Conservation (phyloP, 164 flowering plant genomes). For the Liquidambar formosana region DNA sequence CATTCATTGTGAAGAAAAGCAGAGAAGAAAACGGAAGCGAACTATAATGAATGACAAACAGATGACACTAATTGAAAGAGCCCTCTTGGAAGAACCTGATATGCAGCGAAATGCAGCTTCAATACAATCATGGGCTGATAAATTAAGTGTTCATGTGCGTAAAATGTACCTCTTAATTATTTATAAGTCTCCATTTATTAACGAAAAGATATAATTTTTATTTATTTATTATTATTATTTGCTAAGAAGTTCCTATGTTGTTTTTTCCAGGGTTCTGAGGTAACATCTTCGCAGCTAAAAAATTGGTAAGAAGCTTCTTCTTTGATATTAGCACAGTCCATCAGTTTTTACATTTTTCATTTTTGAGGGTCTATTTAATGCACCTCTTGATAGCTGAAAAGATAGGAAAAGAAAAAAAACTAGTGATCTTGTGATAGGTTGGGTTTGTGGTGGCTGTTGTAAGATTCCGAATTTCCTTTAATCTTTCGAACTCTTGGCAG, state of each 20-base stretch:
- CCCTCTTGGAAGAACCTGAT: conserved; percentile 84
- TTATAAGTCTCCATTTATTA: not conserved
- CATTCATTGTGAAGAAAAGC: conserved; percentile 56
- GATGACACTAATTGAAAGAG: conserved; percentile 66
- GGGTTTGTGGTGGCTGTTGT: not conserved
- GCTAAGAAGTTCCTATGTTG: conserved; percentile 5
- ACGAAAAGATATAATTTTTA: too few species aligned
- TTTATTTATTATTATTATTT: too few species aligned
- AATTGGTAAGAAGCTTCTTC: conserved; percentile 64
- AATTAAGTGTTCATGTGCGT: conserved; percentile 76
- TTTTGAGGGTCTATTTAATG: too few species aligned
- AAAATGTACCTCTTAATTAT: not conserved
- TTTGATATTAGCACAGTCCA: not conserved
- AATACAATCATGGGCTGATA: conserved; percentile 78
- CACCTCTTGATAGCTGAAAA: not conserved
- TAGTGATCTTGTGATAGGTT: not conserved
- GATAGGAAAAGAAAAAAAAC: not conserved
- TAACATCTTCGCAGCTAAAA: conserved; percentile 79
- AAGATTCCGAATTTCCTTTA: not conserved
- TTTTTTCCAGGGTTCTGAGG: conserved; percentile 84
- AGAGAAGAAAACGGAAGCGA: conserved; percentile 76
- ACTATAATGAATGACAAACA: conserved; percentile 88
- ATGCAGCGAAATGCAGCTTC: conserved; percentile 81
- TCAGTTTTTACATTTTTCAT: not conserved
- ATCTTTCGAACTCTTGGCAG: not conserved